Base-by-base conservation (phyloP, 2,329 filamentous ascomycete genomes). In the Alternaria metachromatica region DNA sequence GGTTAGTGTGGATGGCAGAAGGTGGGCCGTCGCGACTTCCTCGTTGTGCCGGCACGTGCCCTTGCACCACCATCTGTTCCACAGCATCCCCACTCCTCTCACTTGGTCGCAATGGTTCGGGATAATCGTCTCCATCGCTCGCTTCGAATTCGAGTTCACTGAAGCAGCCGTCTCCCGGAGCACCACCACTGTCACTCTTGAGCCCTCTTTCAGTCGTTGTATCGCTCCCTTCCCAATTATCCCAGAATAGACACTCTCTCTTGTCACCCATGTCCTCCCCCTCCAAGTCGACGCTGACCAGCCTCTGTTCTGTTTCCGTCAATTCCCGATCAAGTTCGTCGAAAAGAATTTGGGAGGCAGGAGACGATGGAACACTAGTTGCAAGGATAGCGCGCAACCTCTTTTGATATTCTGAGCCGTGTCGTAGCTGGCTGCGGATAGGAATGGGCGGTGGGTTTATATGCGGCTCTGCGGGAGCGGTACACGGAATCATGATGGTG, bases 391-490 rank as follows among this genome's bases (percentile, higher is more conserved):
- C 33, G 28, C 28, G 11, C 12, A 49, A 21, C 21, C 41, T 37
- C 5, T 25, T 20, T 11, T 63, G 63, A 53, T 56, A 43, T 28
- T 28, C 13, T 26, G 53, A 28, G 3, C 21, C 41, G n/a, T 50
- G 15, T 33, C 58, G 58, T 15, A 61, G 37, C 33, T 44, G 60
- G 33, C 55, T 66, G 18, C 58, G 63, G 15, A 30, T 2, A 41
- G 67, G 63, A 28, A 65, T 55, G 8, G 55, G 33, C 1, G 62
- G 65, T 44, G 65, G 65, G 13, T 28, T 45, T 20, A 41, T 11
- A 23, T 44, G 60, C 15, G 58, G 45, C 45, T 59, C 58, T 61
- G 11, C 23, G 10, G 28, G 21, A 55, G 37, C 28, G 23, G 33
- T 20, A 33, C 20, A 25, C 23, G 58, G 43, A 45, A 33, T 20